phyloP scores from a whole-genome alignment of 345 rosid species.

The Odontarrhena argentea region DNA sequence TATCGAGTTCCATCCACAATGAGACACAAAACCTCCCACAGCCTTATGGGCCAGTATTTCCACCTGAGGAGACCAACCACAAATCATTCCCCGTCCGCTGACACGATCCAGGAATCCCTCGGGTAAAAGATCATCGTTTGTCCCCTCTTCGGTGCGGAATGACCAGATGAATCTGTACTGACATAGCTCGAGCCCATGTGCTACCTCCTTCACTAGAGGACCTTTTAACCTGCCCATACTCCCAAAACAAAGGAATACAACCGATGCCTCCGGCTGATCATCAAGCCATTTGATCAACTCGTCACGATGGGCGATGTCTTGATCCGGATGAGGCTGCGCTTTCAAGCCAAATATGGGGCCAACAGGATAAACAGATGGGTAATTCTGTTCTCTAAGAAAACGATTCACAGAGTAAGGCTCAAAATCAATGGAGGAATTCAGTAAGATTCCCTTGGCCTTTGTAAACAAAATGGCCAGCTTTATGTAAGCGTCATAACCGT shows the following conservation, averaged over 20 bases:
- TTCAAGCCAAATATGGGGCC: constrained; percentile 48
- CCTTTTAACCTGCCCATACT: constrained; percentile 46
- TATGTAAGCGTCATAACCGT: constrained; percentile 41
- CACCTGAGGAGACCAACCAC: constrained; percentile 45
- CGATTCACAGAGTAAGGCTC: constrained; percentile 46
- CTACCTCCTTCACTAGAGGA: constrained; percentile 50
- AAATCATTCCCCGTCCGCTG: constrained; percentile 42
- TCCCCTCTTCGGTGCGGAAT: constrained; percentile 28
- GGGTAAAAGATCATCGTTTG: constrained; percentile 38
- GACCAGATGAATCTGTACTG: constrained; percentile 51
- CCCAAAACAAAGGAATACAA: constrained; percentile 62
- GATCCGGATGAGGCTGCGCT: constrained; percentile 42
- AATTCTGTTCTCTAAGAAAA: constrained; percentile 26
- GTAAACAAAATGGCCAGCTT: constrained; percentile 47
- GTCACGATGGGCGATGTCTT: constrained; percentile 32
- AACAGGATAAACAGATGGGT: constrained; percentile 48
- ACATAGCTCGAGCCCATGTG: constrained; percentile 50
- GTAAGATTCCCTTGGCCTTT: constrained; percentile 47
- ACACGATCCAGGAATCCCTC: constrained; percentile 45
- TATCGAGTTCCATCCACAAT: constrained; percentile 45
- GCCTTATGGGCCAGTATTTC: constrained; percentile 42
- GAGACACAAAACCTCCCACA: constrained; percentile 41
- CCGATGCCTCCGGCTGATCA: constrained; percentile 51
- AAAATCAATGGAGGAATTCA: constrained; percentile 51
- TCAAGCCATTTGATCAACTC: constrained; percentile 56